Conservation (phyloP, 2,329 filamentous ascomycete species). For the Aspergillus pseudoglaucus region DNA sequence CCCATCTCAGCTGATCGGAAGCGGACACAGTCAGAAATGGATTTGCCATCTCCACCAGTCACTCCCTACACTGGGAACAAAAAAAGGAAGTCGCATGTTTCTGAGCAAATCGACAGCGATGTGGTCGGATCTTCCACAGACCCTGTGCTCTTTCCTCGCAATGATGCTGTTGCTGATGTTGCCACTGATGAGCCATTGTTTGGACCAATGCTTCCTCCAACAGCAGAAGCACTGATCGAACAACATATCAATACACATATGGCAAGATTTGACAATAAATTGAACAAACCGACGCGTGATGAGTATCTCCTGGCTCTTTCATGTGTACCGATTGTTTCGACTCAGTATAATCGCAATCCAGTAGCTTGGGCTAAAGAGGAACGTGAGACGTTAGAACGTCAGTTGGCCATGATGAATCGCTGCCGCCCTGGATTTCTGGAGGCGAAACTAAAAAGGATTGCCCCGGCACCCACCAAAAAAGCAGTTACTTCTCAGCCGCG, state of each 20-base stretch:
- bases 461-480: constrained; percentile 32
- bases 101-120: constrained; percentile 29
- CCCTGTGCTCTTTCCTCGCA: constrained; percentile 39
- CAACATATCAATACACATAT: constrained; percentile 39
- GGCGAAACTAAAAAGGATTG: constrained; percentile 34
- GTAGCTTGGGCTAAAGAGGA: constrained; percentile 38
- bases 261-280: constrained; percentile 34
- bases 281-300: constrained; percentile 38
- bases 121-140: constrained; percentile 25
- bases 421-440: constrained; percentile 24
- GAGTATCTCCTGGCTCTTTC: constrained; percentile 40
- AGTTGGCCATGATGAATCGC: constrained; percentile 36
- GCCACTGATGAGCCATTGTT: constrained; percentile 37
- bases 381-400: constrained; percentile 35
- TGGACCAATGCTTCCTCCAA: constrained; percentile 26
- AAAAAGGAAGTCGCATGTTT: constrained; percentile 27
- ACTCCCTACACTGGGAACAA: constrained; percentile 39
- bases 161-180: constrained; percentile 26
- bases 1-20: constrained; percentile 38
- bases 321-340: constrained; percentile 38
- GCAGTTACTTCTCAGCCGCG: constrained; percentile 18
- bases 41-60: constrained; percentile 41
- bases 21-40: constrained; percentile 37
- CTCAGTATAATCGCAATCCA: constrained; percentile 40
- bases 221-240: constrained; percentile 34